These are phyloP conservation scores for Citrus inodora DNA, from an alignment of 345 rosid species.

Conservation along the genomic window DNA sequence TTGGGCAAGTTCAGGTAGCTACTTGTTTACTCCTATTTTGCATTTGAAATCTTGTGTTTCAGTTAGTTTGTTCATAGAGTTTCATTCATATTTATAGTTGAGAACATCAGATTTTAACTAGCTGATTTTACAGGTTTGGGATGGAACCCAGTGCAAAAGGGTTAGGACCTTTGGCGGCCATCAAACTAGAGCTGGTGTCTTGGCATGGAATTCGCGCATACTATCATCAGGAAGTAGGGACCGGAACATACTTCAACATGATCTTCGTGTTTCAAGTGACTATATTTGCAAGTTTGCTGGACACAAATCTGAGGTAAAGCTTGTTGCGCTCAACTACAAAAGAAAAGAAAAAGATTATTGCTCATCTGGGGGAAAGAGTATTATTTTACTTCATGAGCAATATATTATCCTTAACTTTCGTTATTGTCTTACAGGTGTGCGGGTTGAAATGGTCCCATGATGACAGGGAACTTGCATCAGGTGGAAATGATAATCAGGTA, in stretches of 20 bases:
- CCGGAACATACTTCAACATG: slow-evolving; percentile 89
- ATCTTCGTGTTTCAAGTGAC: slow-evolving; percentile 78
- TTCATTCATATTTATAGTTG: not conserved
- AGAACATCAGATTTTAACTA: not conserved
- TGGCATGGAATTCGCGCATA: slow-evolving; percentile 93
- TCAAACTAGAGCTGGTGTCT: slow-evolving; percentile 90
- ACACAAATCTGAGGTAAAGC: slow-evolving; percentile 83
- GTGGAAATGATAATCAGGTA: slow-evolving; percentile 99
- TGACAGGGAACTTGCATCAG: slow-evolving; percentile 97
- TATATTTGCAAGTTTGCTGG: slow-evolving; percentile 75
- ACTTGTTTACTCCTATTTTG: not conserved
- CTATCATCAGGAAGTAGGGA: slow-evolving; percentile 95
- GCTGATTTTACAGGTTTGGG: slow-evolving; percentile 64
- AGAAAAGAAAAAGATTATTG: not conserved
- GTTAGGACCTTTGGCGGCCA: slow-evolving; percentile 89
- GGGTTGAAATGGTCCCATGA: slow-evolving; percentile 97
- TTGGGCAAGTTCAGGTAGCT: slow-evolving; percentile 90
- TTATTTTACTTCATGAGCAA: not conserved
- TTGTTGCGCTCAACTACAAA: not conserved
- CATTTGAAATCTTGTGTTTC: not conserved
- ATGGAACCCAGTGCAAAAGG: slow-evolving; percentile 80
- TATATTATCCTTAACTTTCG: not conserved
- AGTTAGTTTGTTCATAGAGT: not conserved
- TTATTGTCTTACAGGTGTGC: slow-evolving; percentile 46
- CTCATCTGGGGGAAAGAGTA: not conserved